phyloP scores from a whole-genome alignment of 2,329 filamentous ascomycete genomes.

The Claviceps capensis region DNA sequence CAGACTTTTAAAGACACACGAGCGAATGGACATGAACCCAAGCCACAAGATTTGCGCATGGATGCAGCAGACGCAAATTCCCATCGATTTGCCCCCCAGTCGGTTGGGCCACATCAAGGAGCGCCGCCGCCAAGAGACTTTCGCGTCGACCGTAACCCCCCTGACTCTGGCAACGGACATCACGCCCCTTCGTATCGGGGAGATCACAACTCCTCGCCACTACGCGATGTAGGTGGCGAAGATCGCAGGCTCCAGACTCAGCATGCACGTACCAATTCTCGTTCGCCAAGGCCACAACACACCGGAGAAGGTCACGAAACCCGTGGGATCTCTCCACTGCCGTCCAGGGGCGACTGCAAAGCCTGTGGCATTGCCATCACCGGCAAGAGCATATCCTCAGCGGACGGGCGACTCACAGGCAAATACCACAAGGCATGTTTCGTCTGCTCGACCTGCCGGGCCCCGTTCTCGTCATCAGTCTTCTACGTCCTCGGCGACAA shows the following conservation, averaged over 20 bases:
- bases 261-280: not conserved
- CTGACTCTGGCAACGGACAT: not conserved
- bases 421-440: constrained; percentile 95
- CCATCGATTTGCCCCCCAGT: constrained; percentile 12
- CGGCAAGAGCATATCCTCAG: constrained; percentile 87
- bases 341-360: constrained; percentile 64
- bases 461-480: constrained; percentile 72
- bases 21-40: constrained; percentile 28
- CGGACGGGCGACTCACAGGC: constrained; percentile 80
- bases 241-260: not conserved
- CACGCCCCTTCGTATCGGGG: not conserved
- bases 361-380: constrained; percentile 66
- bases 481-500: constrained; percentile 85
- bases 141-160: constrained; percentile 5
- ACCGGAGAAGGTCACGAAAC: constrained; percentile 18
- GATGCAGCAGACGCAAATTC: constrained; percentile 19
- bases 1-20: constrained; percentile 43
- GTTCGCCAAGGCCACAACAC: not conserved
- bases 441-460: constrained; percentile 70
- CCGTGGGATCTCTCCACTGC: constrained; percentile 24
- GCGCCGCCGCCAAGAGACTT: constrained; percentile 14
- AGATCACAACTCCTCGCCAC: constrained; percentile 5
- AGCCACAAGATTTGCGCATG: constrained; percentile 17
- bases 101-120: constrained; percentile 16
- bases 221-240: not conserved